Conservation (phyloP, 345 rosid species). For the Microcos paniculata region DNA sequence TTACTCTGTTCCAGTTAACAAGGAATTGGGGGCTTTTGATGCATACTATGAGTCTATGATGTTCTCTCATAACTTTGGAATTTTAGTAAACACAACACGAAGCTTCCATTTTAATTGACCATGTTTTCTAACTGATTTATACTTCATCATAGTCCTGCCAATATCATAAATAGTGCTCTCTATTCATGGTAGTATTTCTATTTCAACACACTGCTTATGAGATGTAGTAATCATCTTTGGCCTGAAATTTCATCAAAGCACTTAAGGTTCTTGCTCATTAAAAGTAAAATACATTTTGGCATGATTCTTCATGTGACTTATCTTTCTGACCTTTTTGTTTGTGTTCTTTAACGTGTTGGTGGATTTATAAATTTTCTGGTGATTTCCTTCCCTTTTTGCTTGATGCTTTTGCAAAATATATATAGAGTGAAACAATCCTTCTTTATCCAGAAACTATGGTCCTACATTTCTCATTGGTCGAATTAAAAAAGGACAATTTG, state of each 20-base stretch:
- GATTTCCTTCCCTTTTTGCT: background rate
- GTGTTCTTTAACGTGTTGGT: background rate
- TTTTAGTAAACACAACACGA: background rate
- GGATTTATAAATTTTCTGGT: background rate
- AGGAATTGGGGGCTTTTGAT: background rate
- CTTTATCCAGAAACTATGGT: background rate
- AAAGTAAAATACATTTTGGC: background rate
- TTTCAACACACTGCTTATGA: background rate
- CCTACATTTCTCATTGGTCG: background rate
- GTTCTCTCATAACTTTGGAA: background rate
- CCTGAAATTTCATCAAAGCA: background rate
- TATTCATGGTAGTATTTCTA: background rate
- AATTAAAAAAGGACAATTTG: background rate
- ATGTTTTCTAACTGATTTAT: background rate
- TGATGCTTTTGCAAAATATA: background rate
- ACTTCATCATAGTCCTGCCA: background rate
- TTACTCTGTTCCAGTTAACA: background rate
- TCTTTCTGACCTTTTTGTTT: background rate
- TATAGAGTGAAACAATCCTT: background rate
- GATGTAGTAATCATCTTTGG: background rate
- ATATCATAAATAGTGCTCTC: background rate
- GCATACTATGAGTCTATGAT: background rate
- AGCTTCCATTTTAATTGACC: background rate
- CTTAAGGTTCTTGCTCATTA: background rate
- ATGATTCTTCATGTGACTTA: background rate